Evolutionary conservation across 176 grass and related monocot species (phyloP), one percentile per base, ranked within the genome.

Genomic region (Phoenix roebelenii): DNA sequence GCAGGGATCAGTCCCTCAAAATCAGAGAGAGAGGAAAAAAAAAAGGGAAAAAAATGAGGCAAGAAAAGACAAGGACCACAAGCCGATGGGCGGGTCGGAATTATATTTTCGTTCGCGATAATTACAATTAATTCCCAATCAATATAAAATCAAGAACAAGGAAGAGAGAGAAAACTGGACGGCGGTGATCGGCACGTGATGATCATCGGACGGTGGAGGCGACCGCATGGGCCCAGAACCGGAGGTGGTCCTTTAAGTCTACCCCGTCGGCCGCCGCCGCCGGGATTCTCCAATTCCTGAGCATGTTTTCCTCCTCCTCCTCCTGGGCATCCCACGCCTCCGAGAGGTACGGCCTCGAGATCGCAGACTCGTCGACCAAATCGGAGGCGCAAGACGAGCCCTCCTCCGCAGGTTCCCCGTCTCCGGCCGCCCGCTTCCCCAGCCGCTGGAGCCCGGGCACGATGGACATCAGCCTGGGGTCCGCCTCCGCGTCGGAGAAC

Each of bases 161-260:
- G 7, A 35, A 35, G 32, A 44, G 9, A 0, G 35, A 44, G 28
- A 44, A 1, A 12, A 44, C 35, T 3, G 35, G 35, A 44, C 35
- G 35, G 35, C 10, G 3, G 35, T 44, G 35, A 14, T 12, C 51
- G 28, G 28, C 28, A 30, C 28, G 28, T 30, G 28, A 24, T 18
- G 4, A 5, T 88, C 71, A 98, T 20, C 70, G 48, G 63, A 98
- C 84, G 44, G 81, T 76, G 3, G 93, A 92, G 23, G 87, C 93
- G 0, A 98, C 93, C 7, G 78, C 84, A 62, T 98, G 87, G n/a
- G 93, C 87, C 93, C 93, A 98, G 16, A 79, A 64, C 5, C 79
- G 75, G 55, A 98, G 67, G 58, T 92, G 72, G 72, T 89, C 81
- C 79, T 98, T 98, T 15, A 92, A 52, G 22, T 85, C 64, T n/a